These are phyloP conservation scores for Tricholoma sp. DNA, from an alignment of 768 basidiomycete species.

Conservation along the genomic window DNA sequence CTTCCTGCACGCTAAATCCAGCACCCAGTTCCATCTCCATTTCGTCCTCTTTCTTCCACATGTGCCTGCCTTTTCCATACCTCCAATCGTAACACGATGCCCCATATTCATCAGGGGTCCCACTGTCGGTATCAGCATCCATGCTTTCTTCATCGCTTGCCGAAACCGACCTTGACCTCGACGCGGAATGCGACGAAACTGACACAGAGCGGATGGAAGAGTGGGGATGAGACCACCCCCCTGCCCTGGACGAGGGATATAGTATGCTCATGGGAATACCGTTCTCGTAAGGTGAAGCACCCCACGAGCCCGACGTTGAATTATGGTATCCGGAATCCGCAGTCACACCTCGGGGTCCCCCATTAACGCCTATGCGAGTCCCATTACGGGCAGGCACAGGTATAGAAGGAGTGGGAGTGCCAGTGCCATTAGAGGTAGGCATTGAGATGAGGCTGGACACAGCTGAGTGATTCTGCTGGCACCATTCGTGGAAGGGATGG, in stretches of 20 bases:
- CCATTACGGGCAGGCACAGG: conserved; percentile 28
- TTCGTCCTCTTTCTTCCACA: conserved; percentile 40
- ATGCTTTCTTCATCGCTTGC: conserved; percentile 29
- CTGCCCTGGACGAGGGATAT: conserved; percentile 14
- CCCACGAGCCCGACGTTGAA: conserved; percentile 26
- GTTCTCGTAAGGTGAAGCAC: conserved; percentile 17
- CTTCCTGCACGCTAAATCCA: conserved; percentile 39
- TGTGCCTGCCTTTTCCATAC: conserved; percentile 17
- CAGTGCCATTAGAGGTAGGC: conserved; percentile 17
- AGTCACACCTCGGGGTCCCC: conserved; percentile 20
- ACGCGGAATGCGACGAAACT: conserved; percentile 28
- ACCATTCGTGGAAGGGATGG: conserved; percentile 35
- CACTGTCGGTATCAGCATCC: conserved; percentile 20
- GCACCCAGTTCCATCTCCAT: conserved; percentile 36
- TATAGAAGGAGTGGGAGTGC: conserved; percentile 20
- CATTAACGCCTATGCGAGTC: conserved; percentile 3
- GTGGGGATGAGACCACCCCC: conserved; percentile 51
- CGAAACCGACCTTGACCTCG: conserved; percentile 25
- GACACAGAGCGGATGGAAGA: conserved; percentile 46
- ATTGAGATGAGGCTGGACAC: conserved; percentile 47
- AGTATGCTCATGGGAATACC: conserved; percentile 11
- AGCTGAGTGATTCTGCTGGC: conserved; percentile 49
- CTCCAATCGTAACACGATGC: conserved; percentile 14
- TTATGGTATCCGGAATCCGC: conserved; percentile 19
- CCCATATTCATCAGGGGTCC: conserved; percentile 7